Evolutionary conservation across 495 filamentous ascomycete species (phyloP), one percentile per base, ranked within the genome.

Genomic region (Cercophora scortea): DNA sequence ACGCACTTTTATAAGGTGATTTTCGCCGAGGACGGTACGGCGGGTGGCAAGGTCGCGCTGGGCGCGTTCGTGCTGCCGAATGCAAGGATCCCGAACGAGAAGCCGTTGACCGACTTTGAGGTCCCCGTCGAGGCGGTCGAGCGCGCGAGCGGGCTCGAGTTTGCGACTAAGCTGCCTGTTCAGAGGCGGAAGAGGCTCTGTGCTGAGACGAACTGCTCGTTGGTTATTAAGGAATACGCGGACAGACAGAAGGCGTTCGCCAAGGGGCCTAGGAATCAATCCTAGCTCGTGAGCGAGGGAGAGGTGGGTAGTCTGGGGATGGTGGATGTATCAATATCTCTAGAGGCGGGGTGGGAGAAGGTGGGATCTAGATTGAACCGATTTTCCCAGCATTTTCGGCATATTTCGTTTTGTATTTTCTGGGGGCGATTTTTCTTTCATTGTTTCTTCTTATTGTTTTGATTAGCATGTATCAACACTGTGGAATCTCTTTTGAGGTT

Each of bases 1-100:
- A 98, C 93, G 19, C 93, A 98, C 66, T 98, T 98, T 75, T 98
- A 93, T 75, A 98, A 98, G 74, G 88, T 98, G 47, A 89, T 98
- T 49, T 93, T 94, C 60, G 93, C 87, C 5, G 93, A 97, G 69
- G 89, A 95, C 59, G 87, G 87, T 1, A 76, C 68, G 12, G 71
- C 32, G 71, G 1, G 79, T 78, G 8, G 90, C 5, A 86, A 85
- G 51, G 93, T 98, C 3, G 89, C 90, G 3, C 67, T 98, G 8
- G 94, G 88, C 17, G 94, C 93, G 3, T 98, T 98, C 63, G 93
- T 98, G 46, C 73, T 98, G 60, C 93, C 93, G 8, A 98, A 98
- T 65, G 91, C 89, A 12, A 73, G 67, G n/a, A 97, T 98, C 61
- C 71, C 84, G 18, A 97, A 96, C 58, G 80, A 84, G 35, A 95